phyloP scores from a whole-genome alignment of 2,329 filamentous ascomycete genomes.

The Exophiala sp. region DNA sequence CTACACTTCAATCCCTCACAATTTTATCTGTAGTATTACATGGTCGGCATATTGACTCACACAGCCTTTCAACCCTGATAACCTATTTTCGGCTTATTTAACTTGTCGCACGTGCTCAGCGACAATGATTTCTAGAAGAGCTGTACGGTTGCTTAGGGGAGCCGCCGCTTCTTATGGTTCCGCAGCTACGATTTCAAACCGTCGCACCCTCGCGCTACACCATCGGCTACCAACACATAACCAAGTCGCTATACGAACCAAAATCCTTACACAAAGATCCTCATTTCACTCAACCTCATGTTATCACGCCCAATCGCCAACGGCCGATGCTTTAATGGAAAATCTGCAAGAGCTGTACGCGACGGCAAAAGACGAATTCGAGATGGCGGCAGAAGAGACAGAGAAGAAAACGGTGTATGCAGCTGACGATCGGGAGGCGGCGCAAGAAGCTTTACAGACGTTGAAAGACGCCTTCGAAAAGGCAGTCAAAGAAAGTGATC shows the following conservation, averaged over 20 bases:
- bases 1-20: too few relatives aligned
- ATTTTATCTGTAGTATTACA: too few relatives aligned
- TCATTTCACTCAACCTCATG: slow-evolving; percentile 17
- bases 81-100: too few relatives aligned
- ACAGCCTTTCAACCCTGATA: too few relatives aligned
- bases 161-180: neutral
- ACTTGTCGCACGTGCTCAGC: too few relatives aligned
- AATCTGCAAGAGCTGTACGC: slow-evolving; percentile 29
- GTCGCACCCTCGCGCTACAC: neutral
- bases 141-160: neutral
- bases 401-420: slow-evolving; percentile 52
- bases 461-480: slow-evolving; percentile 45
- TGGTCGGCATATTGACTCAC: neutral
- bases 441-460: slow-evolving; percentile 47
- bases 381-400: slow-evolving; percentile 42
- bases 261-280: neutral
- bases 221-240: neutral
- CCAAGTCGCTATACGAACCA: neutral
- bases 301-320: slow-evolving; percentile 20
- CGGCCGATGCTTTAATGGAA: slow-evolving; percentile 29
- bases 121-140: neutral
- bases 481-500: slow-evolving; percentile 39
- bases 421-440: slow-evolving; percentile 49
- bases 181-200: neutral
- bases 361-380: slow-evolving; percentile 32